Percentiles rank a stretch among this genome's conserved stretches.
Evolutionary conservation across 805 yeast genomes (phyloP).

Genomic region (Tetrapisispora iriomotensis): DNA sequence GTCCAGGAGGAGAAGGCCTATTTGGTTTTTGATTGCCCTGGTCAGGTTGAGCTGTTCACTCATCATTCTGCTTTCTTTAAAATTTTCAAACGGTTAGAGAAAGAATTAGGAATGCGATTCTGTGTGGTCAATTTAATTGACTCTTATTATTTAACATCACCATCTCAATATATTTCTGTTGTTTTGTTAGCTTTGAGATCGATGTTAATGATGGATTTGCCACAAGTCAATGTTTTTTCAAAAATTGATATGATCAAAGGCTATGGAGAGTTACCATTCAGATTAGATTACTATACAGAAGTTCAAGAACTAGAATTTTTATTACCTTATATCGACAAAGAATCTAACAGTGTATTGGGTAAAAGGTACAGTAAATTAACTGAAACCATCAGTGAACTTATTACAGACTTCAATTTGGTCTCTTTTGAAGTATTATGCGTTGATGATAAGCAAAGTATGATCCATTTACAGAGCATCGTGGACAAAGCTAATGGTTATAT

Average conservation of each 20-base stretch:
- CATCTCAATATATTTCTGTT: slow-evolving; percentile 81
- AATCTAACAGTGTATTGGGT: slow-evolving; percentile 62
- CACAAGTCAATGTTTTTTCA: slow-evolving; percentile 86
- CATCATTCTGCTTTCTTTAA: slow-evolving; percentile 66
- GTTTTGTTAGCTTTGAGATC: slow-evolving; percentile 73
- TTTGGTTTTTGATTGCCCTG: slow-evolving; percentile 82
- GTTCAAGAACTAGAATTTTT: slow-evolving; percentile 74
- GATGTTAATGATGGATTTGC: slow-evolving; percentile 86
- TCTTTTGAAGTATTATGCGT: slow-evolving; percentile 82
- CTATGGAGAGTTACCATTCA: slow-evolving; percentile 76
- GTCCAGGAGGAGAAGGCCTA: slow-evolving; percentile 51
- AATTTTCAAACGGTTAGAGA: slow-evolving; percentile 57
- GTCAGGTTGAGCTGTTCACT: slow-evolving; percentile 92
- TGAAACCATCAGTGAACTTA: slow-evolving; percentile 67
- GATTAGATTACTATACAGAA: slow-evolving; percentile 79
- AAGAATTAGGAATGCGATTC: slow-evolving; percentile 56
- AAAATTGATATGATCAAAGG: slow-evolving; percentile 74
- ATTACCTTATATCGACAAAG: slow-evolving; percentile 59
- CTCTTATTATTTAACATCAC: slow-evolving; percentile 68
- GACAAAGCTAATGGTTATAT: slow-evolving; percentile 92
- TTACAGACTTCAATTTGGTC: slow-evolving; percentile 80
- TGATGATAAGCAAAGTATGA: slow-evolving; percentile 90
- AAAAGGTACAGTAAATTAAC: slow-evolving; percentile 58
- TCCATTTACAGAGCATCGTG: slow-evolving; percentile 58
- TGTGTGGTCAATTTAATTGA: slow-evolving; percentile 85